Base-by-base conservation (phyloP, 768 basidiomycete species). In the Suillus sp. region DNA sequence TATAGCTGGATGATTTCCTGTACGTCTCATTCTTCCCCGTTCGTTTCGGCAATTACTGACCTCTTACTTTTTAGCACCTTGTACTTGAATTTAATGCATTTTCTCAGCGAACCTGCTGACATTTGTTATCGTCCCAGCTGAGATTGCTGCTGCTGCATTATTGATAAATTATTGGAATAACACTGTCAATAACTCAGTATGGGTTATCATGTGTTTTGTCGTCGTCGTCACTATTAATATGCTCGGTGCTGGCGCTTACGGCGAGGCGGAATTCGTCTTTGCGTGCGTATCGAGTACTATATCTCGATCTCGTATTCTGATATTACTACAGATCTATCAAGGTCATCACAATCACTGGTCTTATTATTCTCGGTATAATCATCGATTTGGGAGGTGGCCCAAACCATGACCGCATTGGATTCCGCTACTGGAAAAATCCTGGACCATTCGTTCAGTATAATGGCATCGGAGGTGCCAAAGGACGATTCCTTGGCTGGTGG, bases 311-410 rank as follows among this genome's bases (percentile, higher is more conserved):
- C 32, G 32, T 8, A 34, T 34, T 34, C 32, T 34, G 32, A 34
- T 5, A 0, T 25, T 4, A 3, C 27, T 34, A 16, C 50, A 77
- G 85, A 4, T 93, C 91, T 8, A 93, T 96, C 79, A 96, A 96
- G 75, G 91, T 96, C n/a, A 75, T 96, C 65, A 90, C 91, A 0
- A 91, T 94, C 67, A 83, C 80, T 5, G 92, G 89, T 62, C 79
- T 87, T 40, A 88, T 88, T 62, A 86, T 89, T 65, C 71, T 88
- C n/a, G 87, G 87, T 10, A 80, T 88, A 8, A 80, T 96, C 35
- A 78, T 96, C 65, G 92, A 95, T 72, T 87, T 93, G 47, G 95
- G 96, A 66, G 95, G 93, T 62, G 95, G 93, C 2, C 95, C 94
- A 9, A 76, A 84, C 68, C 89, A 91, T 69, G 91, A 93, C 70